Percentiles rank a stretch among this genome's conserved stretches.
These are phyloP conservation scores for Citrus hindsii DNA, from an alignment of 345 rosid species.

Conservation along the genomic window DNA sequence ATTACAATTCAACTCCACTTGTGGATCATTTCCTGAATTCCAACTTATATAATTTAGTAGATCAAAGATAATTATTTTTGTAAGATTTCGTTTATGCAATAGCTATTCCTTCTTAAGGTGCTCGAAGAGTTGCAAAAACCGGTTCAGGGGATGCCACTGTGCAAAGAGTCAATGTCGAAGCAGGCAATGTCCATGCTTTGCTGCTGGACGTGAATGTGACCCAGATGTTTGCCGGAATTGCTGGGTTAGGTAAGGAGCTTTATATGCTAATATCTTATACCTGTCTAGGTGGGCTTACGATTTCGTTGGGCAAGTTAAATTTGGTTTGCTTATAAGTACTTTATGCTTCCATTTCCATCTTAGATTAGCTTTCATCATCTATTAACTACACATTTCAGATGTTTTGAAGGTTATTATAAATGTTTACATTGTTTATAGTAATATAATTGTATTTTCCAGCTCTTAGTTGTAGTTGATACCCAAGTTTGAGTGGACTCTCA, in stretches of 20 bases:
- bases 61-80: neutral
- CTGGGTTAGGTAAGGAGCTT: slow-evolving; percentile 56
- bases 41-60: neutral
- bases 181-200: slow-evolving; percentile 98
- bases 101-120: slow-evolving; percentile 50
- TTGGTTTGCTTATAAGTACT: neutral
- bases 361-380: neutral
- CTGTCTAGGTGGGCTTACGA: neutral
- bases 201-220: slow-evolving; percentile 98
- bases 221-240: slow-evolving; percentile 98
- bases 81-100: slow-evolving; percentile 5
- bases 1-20: neutral
- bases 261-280: neutral
- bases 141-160: slow-evolving; percentile 99
- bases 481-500: neutral
- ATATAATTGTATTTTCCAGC: neutral
- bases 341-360: neutral
- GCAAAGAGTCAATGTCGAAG: slow-evolving; percentile 99
- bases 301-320: neutral
- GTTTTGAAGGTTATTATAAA: neutral
- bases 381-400: neutral
- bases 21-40: neutral
- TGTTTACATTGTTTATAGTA: neutral
- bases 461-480: neutral
- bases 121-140: slow-evolving; percentile 94